Evolutionary conservation across 2,329 filamentous ascomycete species (phyloP), one percentile per base, ranked within the genome.

Genomic region (Fusarium virguliforme): DNA sequence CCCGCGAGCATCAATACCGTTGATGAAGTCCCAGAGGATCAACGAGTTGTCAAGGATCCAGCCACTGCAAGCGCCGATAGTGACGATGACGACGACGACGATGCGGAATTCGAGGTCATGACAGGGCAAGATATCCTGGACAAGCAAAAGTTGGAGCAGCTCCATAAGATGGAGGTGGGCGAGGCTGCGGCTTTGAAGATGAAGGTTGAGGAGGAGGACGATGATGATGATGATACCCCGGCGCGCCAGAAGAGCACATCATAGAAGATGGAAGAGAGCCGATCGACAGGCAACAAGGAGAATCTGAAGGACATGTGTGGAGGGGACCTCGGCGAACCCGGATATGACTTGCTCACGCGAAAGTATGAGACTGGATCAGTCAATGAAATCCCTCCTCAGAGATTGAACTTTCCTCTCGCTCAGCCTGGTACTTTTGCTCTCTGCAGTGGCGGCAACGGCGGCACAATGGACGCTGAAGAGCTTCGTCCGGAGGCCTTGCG

Each of bases 161-260:
- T 90, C 15, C 88, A 89, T 74, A 83, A 85, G 73, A 90, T 90
- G 88, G 88, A 90, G 71, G 84, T 88, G 3, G 86, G 85, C 62
- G 88, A 90, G 75, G 88, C 87, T 12, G 84, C 83, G 3, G 88
- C 87, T 8, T 78, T 89, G 5, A 79, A 77, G 60, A 80, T 78
- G 76, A 77, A 80, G 57, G 75, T 82, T 26, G 80, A 82, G 15
- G 78, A 79, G 2, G 81, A 83, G 2, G 78, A 81, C 1, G 81
- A 83, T 1, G 82, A 84, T 6, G 81, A 83, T 30, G 79, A 80
- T 22, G 77, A 80, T 51, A 76, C 74, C 34, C 62, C 71, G 5
- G 62, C 74, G 10, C 68, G 67, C 26, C 64, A 75, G 50, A 78
- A 78, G 46, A 67, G 62, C 55, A 70, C 77, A 74, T 78, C 77